Percentiles rank a stretch among this genome's conserved stretches.
Conservation (phyloP, 148 eudicot genomes). For the Silene uniflora region DNA sequence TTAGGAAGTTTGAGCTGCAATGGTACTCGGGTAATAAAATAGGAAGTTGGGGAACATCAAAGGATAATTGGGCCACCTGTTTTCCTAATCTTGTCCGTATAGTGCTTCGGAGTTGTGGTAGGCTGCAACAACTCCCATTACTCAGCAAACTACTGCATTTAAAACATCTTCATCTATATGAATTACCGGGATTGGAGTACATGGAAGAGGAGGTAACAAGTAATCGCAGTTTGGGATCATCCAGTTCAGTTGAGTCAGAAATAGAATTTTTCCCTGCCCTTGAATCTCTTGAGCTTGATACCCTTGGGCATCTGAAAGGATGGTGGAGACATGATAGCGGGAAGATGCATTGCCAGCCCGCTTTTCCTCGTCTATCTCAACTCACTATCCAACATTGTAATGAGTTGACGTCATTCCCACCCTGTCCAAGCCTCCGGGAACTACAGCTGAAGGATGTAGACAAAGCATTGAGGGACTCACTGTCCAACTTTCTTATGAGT, state of each 20-base stretch:
- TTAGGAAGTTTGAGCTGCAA: not conserved
- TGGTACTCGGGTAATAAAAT: not conserved
- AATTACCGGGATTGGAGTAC: constrained; percentile 9
- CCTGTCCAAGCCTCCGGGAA: not conserved
- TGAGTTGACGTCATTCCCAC: constrained; percentile 4
- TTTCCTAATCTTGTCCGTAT: constrained; percentile 27
- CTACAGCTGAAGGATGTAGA: not conserved
- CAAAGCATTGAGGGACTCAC: not conserved
- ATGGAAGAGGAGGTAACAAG: constrained; percentile 6
- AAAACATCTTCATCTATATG: not conserved
- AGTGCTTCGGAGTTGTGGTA: rapidly evolving
- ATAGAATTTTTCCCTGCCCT: constrained; percentile 14
- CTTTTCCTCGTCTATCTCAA: constrained; percentile 6
- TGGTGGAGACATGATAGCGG: constrained; percentile 1
- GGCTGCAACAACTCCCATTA: not conserved
- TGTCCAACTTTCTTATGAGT: not conserved
- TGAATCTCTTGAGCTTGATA: not conserved
- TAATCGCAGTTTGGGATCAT: not conserved
- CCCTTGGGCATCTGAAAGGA: not conserved
- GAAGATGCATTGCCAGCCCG: not conserved
- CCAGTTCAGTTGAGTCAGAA: not conserved
- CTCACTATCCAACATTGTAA: not conserved
- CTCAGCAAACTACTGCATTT: constrained; percentile 6
- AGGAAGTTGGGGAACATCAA: constrained; percentile 16
- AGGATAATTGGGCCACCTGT: not conserved